Evolutionary conservation across 805 yeast species (phyloP), one percentile per base, ranked within the genome.

Genomic region (Ogataea nitratoaversa): DNA sequence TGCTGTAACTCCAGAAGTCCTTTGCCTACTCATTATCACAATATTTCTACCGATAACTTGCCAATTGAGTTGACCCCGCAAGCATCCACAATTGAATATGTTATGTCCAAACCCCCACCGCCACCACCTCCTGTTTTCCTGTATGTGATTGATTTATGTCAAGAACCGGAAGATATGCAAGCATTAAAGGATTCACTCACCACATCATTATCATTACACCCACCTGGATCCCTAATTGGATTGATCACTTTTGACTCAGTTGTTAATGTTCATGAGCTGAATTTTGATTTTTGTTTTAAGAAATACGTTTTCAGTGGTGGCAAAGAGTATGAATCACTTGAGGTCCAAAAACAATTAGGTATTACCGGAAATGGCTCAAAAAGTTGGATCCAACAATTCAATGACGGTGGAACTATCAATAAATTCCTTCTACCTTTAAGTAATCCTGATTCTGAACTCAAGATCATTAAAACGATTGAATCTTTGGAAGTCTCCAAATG

Each of bases 211-310:
- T 74, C 84, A 36, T 66, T 86, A 53, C 75, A 91, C 55, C 98
- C 98, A 13, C 93, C 95, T 31, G 88, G 90, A 53, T 86, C 95
- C 2, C 71, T 89, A 38, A 79, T 90, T 41, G 96, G 97, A 32
- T 73, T 90, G 53, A 76, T 90, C 56, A 87, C 97, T 12, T 86
- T 70, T 56, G 97, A 96, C 40, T 86, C 95, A 22, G 89, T 85
- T 68, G 90, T 89, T 35, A 90, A 86, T 57, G 84, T 91, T 37
- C 95, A 90, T 64, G 96, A 89, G 62, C 68, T 89, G 44, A 56
- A 52, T 27, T 78, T 76, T 54, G 75, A 78, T 36, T 73, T 76
- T 18, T 77, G 88, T 59, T 77, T 76, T 53, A 84, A 84, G 63
- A 79, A 85, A 44, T 84, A 77, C 57, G 85, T 88, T 19, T 91